A percentile compares a stretch with the other conserved stretches of the same genome.
Evolutionary conservation across 495 filamentous ascomycete species (phyloP).

Genomic region (Bacidia rubella): DNA sequence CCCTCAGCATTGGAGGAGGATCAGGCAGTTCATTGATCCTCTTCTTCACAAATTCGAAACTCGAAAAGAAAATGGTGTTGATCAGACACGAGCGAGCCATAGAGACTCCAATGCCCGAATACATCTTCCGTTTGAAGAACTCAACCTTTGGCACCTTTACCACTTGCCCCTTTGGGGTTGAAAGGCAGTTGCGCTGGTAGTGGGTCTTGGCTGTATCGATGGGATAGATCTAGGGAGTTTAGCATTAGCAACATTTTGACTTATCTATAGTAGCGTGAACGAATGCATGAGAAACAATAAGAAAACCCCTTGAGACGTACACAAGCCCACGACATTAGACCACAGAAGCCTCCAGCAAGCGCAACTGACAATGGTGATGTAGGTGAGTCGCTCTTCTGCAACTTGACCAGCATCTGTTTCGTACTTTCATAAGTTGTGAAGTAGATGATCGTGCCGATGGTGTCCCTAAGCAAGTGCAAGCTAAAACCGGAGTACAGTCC

Average conservation of each 20-base stretch:
- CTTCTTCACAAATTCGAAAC: constrained; percentile 20
- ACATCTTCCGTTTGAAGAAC: constrained; percentile 62
- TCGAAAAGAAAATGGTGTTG: constrained; percentile 18
- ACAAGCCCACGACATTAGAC: constrained; percentile 67
- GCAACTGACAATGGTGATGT: constrained; percentile 62
- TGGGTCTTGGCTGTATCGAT: constrained; percentile 74
- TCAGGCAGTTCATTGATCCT: constrained; percentile 17
- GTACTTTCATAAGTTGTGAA: constrained; percentile 74
- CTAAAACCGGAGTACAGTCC: constrained; percentile 69
- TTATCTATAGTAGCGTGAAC: constrained; percentile 3
- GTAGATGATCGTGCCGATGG: constrained; percentile 69
- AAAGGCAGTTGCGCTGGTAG: constrained; percentile 68
- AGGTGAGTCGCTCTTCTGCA: constrained; percentile 49
- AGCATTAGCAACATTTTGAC: background rate
- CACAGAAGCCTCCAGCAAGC: constrained; percentile 62
- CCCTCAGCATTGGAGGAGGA: constrained; percentile 1
- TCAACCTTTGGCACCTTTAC: constrained; percentile 50
- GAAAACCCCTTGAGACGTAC: too few species aligned
- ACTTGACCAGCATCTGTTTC: constrained; percentile 64
- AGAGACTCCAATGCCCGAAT: constrained; percentile 63
- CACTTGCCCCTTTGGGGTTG: constrained; percentile 46
- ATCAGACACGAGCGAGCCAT: constrained; percentile 52
- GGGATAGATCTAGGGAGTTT: constrained; percentile 43
- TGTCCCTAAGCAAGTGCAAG: constrained; percentile 68
- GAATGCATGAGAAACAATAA: too few species aligned